phyloP scores from a whole-genome alignment of 2,329 filamentous ascomycete species.

The Pseudogymnoascus sp. region DNA sequence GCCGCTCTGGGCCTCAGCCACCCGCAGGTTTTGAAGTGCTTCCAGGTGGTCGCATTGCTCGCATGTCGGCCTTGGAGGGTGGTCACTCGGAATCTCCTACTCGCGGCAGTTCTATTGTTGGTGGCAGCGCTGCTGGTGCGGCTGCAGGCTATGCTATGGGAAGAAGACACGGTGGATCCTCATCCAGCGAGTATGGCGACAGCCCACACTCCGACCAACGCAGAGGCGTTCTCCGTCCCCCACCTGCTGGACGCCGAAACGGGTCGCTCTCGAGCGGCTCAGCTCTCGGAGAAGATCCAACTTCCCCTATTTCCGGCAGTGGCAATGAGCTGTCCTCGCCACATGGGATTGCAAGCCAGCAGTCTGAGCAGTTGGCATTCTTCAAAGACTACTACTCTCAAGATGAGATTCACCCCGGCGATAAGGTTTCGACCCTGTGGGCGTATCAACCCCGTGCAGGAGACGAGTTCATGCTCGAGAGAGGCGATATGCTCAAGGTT shows the following conservation, averaged over 20 bases:
- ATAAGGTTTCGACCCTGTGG: constrained; percentile 88
- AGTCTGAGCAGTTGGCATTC: constrained; percentile 89
- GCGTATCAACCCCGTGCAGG: constrained; percentile 90
- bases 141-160: constrained; percentile 43
- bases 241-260: constrained; percentile 57
- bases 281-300: constrained; percentile 61
- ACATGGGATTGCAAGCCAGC: constrained; percentile 72
- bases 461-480: constrained; percentile 87
- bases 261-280: constrained; percentile 88
- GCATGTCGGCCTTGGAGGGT: constrained; percentile 89
- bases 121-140: constrained; percentile 39
- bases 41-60: constrained; percentile 80
- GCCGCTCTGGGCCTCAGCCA: constrained; percentile 36
- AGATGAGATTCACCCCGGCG: constrained; percentile 87
- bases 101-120: constrained; percentile 22
- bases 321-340: constrained; percentile 74
- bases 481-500: constrained; percentile 96
- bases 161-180: constrained; percentile 48
- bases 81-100: constrained; percentile 53
- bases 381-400: constrained; percentile 99
- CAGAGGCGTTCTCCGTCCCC: constrained; percentile 48
- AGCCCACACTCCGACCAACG: constrained; percentile 63
- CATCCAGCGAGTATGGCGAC: constrained; percentile 63
- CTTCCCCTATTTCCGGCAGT: constrained; percentile 62
- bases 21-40: constrained; percentile 60